Evolutionary conservation across 441 rosid species (phyloP), one percentile per base, ranked within the genome.

Genomic region (Populus hybrid): DNA sequence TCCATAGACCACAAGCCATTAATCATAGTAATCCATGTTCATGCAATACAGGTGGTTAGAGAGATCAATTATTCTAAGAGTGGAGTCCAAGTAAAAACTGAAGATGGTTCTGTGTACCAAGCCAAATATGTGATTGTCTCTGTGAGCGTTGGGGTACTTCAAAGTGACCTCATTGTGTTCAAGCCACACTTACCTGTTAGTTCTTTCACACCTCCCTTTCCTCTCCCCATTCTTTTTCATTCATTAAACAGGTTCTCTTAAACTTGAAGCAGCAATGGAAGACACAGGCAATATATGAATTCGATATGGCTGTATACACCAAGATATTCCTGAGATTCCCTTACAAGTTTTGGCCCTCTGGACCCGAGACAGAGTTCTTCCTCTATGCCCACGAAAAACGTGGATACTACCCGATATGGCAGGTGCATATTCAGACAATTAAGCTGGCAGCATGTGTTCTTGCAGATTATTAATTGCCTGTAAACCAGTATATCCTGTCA

Each of bases 291-390:
- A 81, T 83, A 50, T 36, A 50, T 20, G 61, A 76, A 20, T 73
- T 74, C 72, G 73, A 69, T 73, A 70, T 83, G 86, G 70, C 69
- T 3, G 50, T 78, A 3, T 83, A 80, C 40, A 83, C 86, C 18
- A 81, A 84, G 78, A 81, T 84, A 57, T 81, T 40, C 78, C 69
- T 84, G 72, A 81, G 76, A 63, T 84, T 84, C 67, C 86, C 84
- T 1, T 73, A 38, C 73, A 78, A 68, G 54, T 81, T 84, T 73
- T 84, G 84, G 86, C 81, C 82, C 2, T 24, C 76, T 2, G 82
- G 84, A 7, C 35, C 71, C 46, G 84, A 72, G 4, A 73, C 79
- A 3, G 82, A 84, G 78, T 81, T 84, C 81, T 81, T 84, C 79
- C 68, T 81, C 20, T 81, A 84, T 35, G 78, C 81, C 32, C 84